Percentiles rank a stretch among this genome's conserved stretches.
Evolutionary conservation across 352 stramenopile species (phyloP).

Genomic region (Globisporangium abappressorium): DNA sequence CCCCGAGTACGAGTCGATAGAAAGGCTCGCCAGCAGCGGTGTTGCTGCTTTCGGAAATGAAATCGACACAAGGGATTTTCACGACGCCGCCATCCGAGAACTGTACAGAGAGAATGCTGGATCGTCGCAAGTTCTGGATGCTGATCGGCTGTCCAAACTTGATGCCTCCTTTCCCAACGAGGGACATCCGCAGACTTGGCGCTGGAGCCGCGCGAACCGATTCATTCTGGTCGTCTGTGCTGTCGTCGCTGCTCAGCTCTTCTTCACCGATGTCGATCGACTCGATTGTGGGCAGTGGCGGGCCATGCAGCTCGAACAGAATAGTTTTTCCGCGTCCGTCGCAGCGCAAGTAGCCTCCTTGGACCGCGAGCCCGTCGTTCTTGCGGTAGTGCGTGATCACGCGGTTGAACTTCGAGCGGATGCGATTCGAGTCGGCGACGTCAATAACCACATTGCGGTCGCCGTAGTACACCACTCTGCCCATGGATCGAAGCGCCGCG

Average conservation of each 20-base stretch:
- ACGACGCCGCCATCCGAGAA: conserved; percentile 60
- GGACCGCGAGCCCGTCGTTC: conserved; percentile 45
- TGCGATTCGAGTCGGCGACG: conserved; percentile 77
- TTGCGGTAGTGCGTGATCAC: conserved; percentile 82
- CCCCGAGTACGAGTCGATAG: conserved; percentile 50
- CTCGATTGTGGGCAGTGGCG: conserved; percentile 43
- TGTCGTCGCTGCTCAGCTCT: conserved; percentile 2
- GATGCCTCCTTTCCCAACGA: conserved; percentile 23
- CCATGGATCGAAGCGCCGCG: conserved; percentile 50
- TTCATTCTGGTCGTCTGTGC: conserved; percentile 14
- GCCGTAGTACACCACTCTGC: conserved; percentile 76
- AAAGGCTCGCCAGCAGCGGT: conserved; percentile 38
- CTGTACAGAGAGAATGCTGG: conserved; percentile 44
- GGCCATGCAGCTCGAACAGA: conserved; percentile 68
- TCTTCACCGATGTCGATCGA: conserved; percentile 47
- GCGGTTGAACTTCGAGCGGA: conserved; percentile 81
- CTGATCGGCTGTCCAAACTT: conserved; percentile 37
- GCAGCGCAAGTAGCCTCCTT: conserved; percentile 69
- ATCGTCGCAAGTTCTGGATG: conserved; percentile 39
- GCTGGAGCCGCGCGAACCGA: not conserved
- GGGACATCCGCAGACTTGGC: conserved; percentile 15
- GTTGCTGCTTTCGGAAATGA: conserved; percentile 35
- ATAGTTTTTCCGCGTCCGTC: conserved; percentile 74
- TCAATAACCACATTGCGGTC: conserved; percentile 78
- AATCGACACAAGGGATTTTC: conserved; percentile 42